These are phyloP conservation scores for Flaveria ramosissima DNA, from an alignment of 129 eudicot genomes.

Conservation along the genomic window DNA sequence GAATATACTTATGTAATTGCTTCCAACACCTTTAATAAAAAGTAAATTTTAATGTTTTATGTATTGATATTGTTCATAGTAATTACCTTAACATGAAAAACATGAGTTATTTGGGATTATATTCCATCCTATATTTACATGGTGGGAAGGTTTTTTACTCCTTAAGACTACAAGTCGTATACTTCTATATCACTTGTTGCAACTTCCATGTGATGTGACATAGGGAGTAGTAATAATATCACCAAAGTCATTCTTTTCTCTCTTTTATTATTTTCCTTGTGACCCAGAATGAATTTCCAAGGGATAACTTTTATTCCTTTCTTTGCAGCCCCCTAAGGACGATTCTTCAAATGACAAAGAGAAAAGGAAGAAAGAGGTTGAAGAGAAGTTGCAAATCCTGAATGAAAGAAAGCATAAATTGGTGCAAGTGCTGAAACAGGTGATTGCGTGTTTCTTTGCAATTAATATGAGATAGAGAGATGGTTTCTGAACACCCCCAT, in stretches of 20 bases:
- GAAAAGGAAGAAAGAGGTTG: slow-evolving; percentile 72
- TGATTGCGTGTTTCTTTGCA: slow-evolving; percentile 20
- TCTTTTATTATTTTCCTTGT: slow-evolving; percentile 11
- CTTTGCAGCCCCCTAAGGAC: slow-evolving; percentile 42
- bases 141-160: not conserved
- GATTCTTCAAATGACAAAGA: slow-evolving; percentile 51
- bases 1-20: no score
- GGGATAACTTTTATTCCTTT: slow-evolving; percentile 9
- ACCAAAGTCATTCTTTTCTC: not conserved
- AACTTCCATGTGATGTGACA: not conserved
- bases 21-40: not conserved
- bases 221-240: not conserved
- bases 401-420: slow-evolving; percentile 81
- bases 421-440: slow-evolving; percentile 93
- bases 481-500: not conserved
- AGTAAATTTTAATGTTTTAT: not conserved
- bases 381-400: slow-evolving; percentile 69
- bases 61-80: not conserved
- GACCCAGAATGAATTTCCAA: not conserved
- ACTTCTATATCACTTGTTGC: not conserved
- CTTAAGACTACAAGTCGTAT: not conserved
- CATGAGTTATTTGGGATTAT: not conserved
- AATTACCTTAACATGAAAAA: not conserved
- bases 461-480: not conserved
- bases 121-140: not conserved